Conservation (phyloP, 495 filamentous ascomycete genomes). For the Penicillium odoratum region DNA sequence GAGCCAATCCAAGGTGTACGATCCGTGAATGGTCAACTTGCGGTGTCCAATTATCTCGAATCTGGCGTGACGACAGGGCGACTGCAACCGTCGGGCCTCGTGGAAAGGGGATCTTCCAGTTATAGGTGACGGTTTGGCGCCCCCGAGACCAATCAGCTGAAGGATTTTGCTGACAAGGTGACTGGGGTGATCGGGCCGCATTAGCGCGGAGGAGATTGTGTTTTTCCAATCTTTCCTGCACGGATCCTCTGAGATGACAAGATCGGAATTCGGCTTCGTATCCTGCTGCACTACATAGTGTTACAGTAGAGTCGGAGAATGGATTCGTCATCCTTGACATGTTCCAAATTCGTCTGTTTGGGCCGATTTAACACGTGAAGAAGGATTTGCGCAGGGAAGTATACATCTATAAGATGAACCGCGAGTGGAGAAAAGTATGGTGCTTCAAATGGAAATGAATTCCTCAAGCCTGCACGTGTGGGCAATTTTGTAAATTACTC, state of each 20-base stretch:
- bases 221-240: background rate
- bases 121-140: conserved; percentile 29
- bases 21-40: conserved; percentile 8
- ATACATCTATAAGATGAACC: background rate
- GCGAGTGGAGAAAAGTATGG: no score
- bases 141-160: conserved; percentile 21
- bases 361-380: background rate
- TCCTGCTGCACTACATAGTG: background rate
- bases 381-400: background rate
- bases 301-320: background rate
- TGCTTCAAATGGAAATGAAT: no score
- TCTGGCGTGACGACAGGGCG: conserved; percentile 13
- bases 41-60: conserved; percentile 2
- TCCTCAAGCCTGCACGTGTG: no score
- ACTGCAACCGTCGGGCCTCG: conserved; percentile 7
- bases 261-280: background rate
- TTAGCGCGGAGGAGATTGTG: conserved; percentile 24
- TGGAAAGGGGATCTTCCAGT: conserved; percentile 7
- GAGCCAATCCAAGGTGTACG: conserved; percentile 15
- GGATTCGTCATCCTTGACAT: background rate
- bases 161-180: conserved; percentile 14
- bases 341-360: background rate
- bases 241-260: background rate
- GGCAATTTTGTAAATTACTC: no score
- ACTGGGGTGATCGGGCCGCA: conserved; percentile 30